phyloP scores from a whole-genome alignment of 768 basidiomycete species.

The Mycena alexandri region DNA sequence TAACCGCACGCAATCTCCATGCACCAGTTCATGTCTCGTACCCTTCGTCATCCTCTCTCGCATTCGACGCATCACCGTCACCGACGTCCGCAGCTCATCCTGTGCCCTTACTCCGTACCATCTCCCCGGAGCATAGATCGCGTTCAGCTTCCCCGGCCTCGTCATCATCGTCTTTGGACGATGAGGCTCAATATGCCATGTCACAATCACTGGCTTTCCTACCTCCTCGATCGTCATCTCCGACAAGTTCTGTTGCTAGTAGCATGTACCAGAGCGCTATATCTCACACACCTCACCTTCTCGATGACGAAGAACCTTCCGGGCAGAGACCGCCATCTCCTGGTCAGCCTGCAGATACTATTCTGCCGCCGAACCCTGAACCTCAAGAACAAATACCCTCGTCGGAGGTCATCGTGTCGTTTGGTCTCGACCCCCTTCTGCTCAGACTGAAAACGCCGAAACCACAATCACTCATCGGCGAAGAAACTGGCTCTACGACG shows the following conservation, averaged over 20 bases:
- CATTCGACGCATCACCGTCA: constrained; percentile 38
- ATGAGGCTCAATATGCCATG: constrained; percentile 75
- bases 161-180: constrained; percentile 74
- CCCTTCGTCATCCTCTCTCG: constrained; percentile 21
- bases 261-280: constrained; percentile 87
- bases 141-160: constrained; percentile 61
- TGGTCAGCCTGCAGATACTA: constrained; percentile 5
- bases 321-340: constrained; percentile 37
- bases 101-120: constrained; percentile 38
- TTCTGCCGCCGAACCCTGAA: constrained; percentile 20
- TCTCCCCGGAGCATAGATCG: constrained; percentile 43
- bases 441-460: constrained; percentile 62
- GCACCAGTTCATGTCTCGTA: constrained; percentile 16
- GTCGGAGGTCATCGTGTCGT: constrained; percentile 65
- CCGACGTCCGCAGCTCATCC: constrained; percentile 18
- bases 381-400: constrained; percentile 42
- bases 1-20: constrained; percentile 63
- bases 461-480: constrained; percentile 25
- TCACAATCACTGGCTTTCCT: constrained; percentile 80
- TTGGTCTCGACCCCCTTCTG: constrained; percentile 72
- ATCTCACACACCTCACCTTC: constrained; percentile 48
- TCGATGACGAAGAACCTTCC: constrained; percentile 27
- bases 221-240: constrained; percentile 61
- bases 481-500: constrained; percentile 16
- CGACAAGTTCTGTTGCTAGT: constrained; percentile 62